These are phyloP conservation scores for Apiotrichum sp. DNA, from an alignment of 1,284 basidiomycete genomes.

Conservation along the genomic window DNA sequence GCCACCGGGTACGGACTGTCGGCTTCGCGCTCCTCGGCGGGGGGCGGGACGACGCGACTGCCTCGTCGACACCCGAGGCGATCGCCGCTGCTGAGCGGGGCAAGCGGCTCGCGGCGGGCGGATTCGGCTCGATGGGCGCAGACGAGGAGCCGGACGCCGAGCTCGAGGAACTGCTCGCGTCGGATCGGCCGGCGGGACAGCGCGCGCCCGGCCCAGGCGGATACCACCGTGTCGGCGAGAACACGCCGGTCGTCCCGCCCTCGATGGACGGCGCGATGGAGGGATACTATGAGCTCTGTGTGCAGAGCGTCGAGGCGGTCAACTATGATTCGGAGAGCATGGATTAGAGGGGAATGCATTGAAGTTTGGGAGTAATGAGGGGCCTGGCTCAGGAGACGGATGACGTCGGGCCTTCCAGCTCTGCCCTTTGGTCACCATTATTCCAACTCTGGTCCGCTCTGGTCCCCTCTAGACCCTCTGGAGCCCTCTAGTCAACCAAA, in stretches of 20 bases:
- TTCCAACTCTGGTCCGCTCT: too few relatives aligned
- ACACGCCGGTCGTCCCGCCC: conserved; percentile 2
- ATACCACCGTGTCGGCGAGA: conserved; percentile 29
- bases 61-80: conserved; percentile 6
- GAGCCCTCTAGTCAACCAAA: too few relatives aligned
- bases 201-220: conserved; percentile 5
- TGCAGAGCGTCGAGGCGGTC: conserved; percentile 45
- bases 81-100: conserved; percentile 6
- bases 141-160: conserved; percentile 27
- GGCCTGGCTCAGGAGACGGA: too few relatives aligned
- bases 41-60: conserved; percentile 26
- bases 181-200: conserved; percentile 11
- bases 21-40: conserved; percentile 49
- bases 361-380: too few relatives aligned
- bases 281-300: conserved; percentile 49
- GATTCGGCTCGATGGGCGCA: conserved; percentile 23
- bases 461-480: too few relatives aligned
- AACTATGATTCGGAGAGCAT: conserved; percentile 35
- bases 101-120: conserved; percentile 21
- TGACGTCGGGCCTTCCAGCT: too few relatives aligned
- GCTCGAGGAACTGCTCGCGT: conserved; percentile 25
- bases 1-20: conserved; percentile 47
- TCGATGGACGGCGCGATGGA: conserved; percentile 13
- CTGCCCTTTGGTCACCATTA: too few relatives aligned
- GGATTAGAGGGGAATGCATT: neutral